Evolutionary conservation across 225 moss, liverwort and hornwort genomes (phyloP).

Genomic region (Lunularia cruciata): DNA sequence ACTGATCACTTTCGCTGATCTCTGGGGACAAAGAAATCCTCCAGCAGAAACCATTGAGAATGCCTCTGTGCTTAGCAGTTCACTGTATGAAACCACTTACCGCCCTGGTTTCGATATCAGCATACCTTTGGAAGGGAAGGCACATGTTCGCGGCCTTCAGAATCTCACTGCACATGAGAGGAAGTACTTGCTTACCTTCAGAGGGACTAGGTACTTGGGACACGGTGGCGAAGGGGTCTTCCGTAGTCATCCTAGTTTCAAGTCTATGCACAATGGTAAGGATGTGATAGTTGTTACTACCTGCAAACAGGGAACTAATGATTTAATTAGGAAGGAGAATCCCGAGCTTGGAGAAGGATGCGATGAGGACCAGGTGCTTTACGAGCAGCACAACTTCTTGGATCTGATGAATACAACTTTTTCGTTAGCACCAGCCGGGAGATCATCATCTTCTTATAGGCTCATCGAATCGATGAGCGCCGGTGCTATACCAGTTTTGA

Average conservation of each 20-base stretch:
- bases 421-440: slow-evolving; percentile 55
- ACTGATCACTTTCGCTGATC: slow-evolving; percentile 65
- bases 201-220: slow-evolving; percentile 63
- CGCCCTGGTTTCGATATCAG: slow-evolving; percentile 64
- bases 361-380: slow-evolving; percentile 39
- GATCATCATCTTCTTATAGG: slow-evolving; percentile 56
- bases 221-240: slow-evolving; percentile 60
- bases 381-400: slow-evolving; percentile 40
- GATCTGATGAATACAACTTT: slow-evolving; percentile 72
- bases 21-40: slow-evolving; percentile 65
- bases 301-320: slow-evolving; percentile 54
- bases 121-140: slow-evolving; percentile 55
- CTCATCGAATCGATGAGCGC: slow-evolving; percentile 59
- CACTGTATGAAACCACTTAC: slow-evolving; percentile 62
- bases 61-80: slow-evolving; percentile 65
- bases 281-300: slow-evolving; percentile 62
- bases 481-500: slow-evolving; percentile 63
- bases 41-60: slow-evolving; percentile 53
- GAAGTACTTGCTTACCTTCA: slow-evolving; percentile 71
- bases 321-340: slow-evolving; percentile 26
- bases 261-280: slow-evolving; percentile 62
- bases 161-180: slow-evolving; percentile 50
- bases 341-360: slow-evolving; percentile 49
- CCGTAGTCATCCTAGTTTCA: slow-evolving; percentile 50
- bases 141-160: slow-evolving; percentile 32